Base-by-base conservation (phyloP, 257 asterid genomes). In the Solanum bulbocastanum region DNA sequence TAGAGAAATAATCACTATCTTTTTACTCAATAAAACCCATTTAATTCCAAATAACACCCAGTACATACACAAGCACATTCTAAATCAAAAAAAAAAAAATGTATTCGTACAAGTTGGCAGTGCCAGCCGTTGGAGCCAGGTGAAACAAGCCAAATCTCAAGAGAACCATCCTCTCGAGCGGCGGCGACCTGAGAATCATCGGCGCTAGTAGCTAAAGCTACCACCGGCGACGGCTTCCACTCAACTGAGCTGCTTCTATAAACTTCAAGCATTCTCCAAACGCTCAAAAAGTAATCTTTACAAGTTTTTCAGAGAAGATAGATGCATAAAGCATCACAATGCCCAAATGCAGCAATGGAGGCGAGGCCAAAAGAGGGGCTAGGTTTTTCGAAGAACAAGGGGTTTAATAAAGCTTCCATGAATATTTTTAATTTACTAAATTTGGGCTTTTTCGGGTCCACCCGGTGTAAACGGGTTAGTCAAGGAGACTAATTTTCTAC, bases 81-180 rank as follows among this genome's bases (percentile, higher is more conserved):
- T 72, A 72, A 52, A 52, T 46, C 4, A 13, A 13, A 46, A 46
- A 14, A 3, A 46, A 44, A 46, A 46, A 13, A n/a, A n/a, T n/a
- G 6, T 46, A 16, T 5, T 14, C 84, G 15, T 81, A 81, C 85
- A 30, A 81, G 85, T 81, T 81, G 85, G 18, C 68, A 46, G 85
- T 97, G 99, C 99, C 99, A 97, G 89, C 98, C 98, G 9, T 94
- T 97, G 87, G 99, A 95, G 87, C 98, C 99, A 81, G 98, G 99
- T 44, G 99, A 94, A 68, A 96, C 99, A 23, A 96, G 98, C 99
- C 99, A 97, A 88, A 97, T 95, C 94, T 97, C 99, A 8, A 97
- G 90, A 5, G 98, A 90, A 74, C 98, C 95, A 84, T 96, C 98
- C 76, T 93, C 95, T 27, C 99, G 94, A 30, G 98, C 99, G 6